phyloP scores from a whole-genome alignment of 2,329 filamentous ascomycete species.

The Lachnellula occidentalis region DNA sequence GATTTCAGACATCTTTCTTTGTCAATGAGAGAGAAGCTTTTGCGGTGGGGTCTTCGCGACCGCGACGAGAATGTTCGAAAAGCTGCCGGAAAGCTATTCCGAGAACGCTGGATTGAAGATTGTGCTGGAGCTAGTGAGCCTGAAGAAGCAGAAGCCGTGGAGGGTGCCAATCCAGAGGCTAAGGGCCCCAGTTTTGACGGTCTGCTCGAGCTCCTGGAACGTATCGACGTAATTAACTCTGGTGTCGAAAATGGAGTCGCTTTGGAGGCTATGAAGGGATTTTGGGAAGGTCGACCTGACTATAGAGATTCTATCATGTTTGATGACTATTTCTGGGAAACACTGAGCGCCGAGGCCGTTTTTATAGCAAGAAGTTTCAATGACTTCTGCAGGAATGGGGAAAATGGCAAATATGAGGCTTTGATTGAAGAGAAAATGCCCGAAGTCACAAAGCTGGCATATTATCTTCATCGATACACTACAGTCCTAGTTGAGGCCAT shows the following conservation, averaged over 20 bases:
- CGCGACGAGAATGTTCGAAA: slow-evolving; percentile 92
- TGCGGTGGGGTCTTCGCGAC: slow-evolving; percentile 91
- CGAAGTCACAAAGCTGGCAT: slow-evolving; percentile 86
- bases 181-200: slow-evolving; percentile 71
- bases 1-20: slow-evolving; percentile 93
- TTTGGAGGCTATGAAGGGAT: slow-evolving; percentile 88
- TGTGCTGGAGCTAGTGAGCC: slow-evolving; percentile 65
- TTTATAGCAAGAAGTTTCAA: slow-evolving; percentile 93
- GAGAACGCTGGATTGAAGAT: slow-evolving; percentile 96
- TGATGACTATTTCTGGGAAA: slow-evolving; percentile 73
- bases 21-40: slow-evolving; percentile 89
- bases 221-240: slow-evolving; percentile 88
- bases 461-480: slow-evolving; percentile 78
- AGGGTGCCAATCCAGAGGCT: slow-evolving; percentile 40
- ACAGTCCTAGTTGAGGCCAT: slow-evolving; percentile 61
- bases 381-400: slow-evolving; percentile 76
- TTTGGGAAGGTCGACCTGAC: slow-evolving; percentile 89
- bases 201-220: slow-evolving; percentile 82
- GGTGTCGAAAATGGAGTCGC: slow-evolving; percentile 87
- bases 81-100: slow-evolving; percentile 82
- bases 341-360: slow-evolving; percentile 74
- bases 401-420: slow-evolving; percentile 67
- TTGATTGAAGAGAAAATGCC: slow-evolving; percentile 90
- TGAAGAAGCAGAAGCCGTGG: slow-evolving; percentile 45
- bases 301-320: slow-evolving; percentile 69